Conservation (phyloP, 2,329 filamentous ascomycete species). For the Sporothrix euskadiensis region DNA sequence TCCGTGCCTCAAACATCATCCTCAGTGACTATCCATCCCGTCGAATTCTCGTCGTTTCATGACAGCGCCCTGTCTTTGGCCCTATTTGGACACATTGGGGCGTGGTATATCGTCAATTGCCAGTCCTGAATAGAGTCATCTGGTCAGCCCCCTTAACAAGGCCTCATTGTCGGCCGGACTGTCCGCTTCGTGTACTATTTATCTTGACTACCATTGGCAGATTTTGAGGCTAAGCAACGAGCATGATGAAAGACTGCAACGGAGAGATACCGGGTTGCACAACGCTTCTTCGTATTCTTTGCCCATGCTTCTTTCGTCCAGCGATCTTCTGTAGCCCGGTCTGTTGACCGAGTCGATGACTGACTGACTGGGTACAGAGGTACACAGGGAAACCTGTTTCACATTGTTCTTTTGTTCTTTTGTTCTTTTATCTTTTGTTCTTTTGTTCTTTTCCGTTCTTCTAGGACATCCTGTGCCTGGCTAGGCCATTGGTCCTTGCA, state of each 20-base stretch:
- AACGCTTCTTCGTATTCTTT: background rate
- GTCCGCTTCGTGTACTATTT: background rate
- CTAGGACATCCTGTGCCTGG: background rate
- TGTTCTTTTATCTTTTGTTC: background rate
- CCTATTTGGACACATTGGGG: background rate
- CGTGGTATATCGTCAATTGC: background rate
- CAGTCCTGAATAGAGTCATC: conserved; percentile 7
- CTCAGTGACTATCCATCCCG: background rate
- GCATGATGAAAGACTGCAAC: background rate
- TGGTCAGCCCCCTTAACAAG: conserved; percentile 8
- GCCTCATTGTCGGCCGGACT: background rate
- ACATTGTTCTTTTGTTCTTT: background rate
- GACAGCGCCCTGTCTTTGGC: background rate
- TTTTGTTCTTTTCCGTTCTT: background rate
- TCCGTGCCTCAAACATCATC: background rate
- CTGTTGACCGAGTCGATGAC: background rate
- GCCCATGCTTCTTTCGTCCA: background rate
- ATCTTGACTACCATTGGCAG: background rate
- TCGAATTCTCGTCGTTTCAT: conserved; percentile 5
- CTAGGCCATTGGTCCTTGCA: background rate
- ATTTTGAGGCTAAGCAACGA: background rate
- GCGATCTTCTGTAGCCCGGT: background rate
- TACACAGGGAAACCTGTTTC: background rate
- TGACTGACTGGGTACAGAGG: background rate
- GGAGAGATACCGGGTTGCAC: background rate